A percentile compares a stretch with the other conserved stretches of the same genome.
These are phyloP conservation scores for Thalassiosira livingstoniorum DNA, from an alignment of 352 stramenopile species.

Conservation along the genomic window DNA sequence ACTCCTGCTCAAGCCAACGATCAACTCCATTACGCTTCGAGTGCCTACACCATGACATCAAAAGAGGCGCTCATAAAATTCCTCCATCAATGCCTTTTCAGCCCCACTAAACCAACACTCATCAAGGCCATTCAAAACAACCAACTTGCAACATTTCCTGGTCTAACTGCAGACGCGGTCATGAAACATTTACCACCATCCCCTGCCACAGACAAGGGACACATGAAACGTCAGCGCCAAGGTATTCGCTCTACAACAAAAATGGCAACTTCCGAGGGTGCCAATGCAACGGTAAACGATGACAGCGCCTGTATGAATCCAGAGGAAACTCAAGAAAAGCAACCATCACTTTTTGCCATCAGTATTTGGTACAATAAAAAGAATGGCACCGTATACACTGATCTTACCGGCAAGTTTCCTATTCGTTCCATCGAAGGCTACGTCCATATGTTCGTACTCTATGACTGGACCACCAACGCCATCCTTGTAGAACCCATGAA, in stretches of 20 bases:
- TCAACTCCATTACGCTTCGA: neutral
- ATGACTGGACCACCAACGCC: slow-evolving; percentile 44
- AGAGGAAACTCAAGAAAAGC: neutral
- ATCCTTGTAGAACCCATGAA: slow-evolving; percentile 18
- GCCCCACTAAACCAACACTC: slow-evolving; percentile 20
- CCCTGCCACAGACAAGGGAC: slow-evolving; percentile 37
- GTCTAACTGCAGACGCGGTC: slow-evolving; percentile 7
- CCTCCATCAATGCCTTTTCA: slow-evolving; percentile 28
- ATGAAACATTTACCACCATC: slow-evolving; percentile 12
- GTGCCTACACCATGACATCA: neutral
- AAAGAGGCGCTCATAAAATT: slow-evolving; percentile 1
- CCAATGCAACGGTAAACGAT: too few relatives aligned
- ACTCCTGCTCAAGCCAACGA: neutral
- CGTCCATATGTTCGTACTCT: slow-evolving; percentile 44
- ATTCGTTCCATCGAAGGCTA: slow-evolving; percentile 7
- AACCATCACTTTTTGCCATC: neutral
- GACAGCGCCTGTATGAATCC: too few relatives aligned
- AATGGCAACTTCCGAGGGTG: neutral
- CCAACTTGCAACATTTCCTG: slow-evolving; percentile 25
- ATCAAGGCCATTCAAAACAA: slow-evolving; percentile 25
- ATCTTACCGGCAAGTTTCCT: slow-evolving; percentile 7
- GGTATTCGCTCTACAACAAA: slow-evolving; percentile 6
- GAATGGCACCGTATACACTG: slow-evolving; percentile 10
- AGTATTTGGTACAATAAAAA: too few relatives aligned
- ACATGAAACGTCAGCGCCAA: slow-evolving; percentile 4